A percentile compares a stretch with the other conserved stretches of the same genome.
These are phyloP conservation scores for Suillus discolor DNA, from an alignment of 768 basidiomycete species.

Conservation along the genomic window DNA sequence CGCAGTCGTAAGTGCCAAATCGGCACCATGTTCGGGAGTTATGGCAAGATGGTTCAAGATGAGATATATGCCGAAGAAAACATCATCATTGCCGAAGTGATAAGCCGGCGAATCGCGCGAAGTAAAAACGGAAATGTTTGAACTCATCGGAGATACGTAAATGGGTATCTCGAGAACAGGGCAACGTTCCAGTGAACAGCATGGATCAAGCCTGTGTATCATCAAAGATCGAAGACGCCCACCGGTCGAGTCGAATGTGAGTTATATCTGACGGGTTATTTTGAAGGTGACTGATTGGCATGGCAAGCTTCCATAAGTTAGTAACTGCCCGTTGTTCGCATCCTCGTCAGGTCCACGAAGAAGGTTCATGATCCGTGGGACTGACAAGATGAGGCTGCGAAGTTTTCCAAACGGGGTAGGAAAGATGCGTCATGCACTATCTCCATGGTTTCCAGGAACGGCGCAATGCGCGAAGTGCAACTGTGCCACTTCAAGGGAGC, in stretches of 20 bases:
- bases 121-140: background rate
- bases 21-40: background rate
- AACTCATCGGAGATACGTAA: background rate
- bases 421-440: no score
- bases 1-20: background rate
- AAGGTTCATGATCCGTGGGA: background rate
- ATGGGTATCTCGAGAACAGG: background rate
- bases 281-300: constrained; percentile 3
- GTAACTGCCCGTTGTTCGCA: background rate
- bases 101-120: background rate
- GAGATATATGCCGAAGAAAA: background rate
- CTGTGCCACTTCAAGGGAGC: no score
- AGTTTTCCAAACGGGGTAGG: background rate
- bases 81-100: background rate
- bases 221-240: background rate
- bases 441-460: constrained; percentile 1
- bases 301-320: background rate
- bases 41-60: background rate
- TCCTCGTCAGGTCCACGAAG: background rate
- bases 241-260: background rate
- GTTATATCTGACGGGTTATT: no score
- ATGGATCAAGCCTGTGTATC: constrained; percentile 5
- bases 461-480: no score
- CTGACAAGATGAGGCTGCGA: constrained; percentile 4
- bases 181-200: background rate